Evolutionary conservation across 2,329 filamentous ascomycete species (phyloP).

Genomic region (Ophiocordyceps unilateralis): DNA sequence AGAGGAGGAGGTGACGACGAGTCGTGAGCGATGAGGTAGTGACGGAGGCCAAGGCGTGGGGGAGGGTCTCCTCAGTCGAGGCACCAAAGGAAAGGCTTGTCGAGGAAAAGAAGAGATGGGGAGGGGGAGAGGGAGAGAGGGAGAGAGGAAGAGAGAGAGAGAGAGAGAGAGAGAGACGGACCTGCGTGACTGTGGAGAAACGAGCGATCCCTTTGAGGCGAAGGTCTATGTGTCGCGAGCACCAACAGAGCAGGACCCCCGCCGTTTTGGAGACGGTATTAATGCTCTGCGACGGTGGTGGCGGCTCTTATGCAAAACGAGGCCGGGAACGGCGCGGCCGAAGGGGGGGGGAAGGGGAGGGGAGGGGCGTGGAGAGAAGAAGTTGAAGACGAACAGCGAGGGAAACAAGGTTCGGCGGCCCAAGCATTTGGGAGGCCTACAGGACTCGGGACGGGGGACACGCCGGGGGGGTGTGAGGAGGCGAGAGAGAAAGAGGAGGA

Average conservation of each 20-base stretch:
- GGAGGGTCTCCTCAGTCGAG: not conserved
- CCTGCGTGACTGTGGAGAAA: not conserved
- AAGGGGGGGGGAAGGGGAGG: too few relatives aligned
- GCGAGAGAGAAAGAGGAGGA: not conserved
- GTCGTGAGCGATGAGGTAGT: not conserved
- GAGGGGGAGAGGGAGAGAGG: not conserved
- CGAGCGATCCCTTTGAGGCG: not conserved
- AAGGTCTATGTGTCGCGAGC: not conserved
- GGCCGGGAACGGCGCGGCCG: not conserved
- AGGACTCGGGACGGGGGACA: too few relatives aligned
- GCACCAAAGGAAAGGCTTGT: not conserved
- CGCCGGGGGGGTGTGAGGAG: not conserved
- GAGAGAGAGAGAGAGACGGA: not conserved
- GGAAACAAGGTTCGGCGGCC: not conserved
- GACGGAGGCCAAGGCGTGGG: not conserved
- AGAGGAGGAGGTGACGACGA: not conserved
- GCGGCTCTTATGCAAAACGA: not conserved
- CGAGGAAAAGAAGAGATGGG: not conserved
- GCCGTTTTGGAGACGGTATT: not conserved
- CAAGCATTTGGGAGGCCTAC: not conserved
- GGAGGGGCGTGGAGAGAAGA: not conserved
- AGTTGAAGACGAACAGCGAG: not conserved
- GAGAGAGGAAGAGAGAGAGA: not conserved
- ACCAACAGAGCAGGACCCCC: not conserved
- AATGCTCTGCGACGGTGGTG: not conserved